Percentiles rank a stretch among this genome's conserved stretches.
These are phyloP conservation scores for Penicillium decumbens DNA, from an alignment of 2,329 filamentous ascomycete species.

Conservation along the genomic window DNA sequence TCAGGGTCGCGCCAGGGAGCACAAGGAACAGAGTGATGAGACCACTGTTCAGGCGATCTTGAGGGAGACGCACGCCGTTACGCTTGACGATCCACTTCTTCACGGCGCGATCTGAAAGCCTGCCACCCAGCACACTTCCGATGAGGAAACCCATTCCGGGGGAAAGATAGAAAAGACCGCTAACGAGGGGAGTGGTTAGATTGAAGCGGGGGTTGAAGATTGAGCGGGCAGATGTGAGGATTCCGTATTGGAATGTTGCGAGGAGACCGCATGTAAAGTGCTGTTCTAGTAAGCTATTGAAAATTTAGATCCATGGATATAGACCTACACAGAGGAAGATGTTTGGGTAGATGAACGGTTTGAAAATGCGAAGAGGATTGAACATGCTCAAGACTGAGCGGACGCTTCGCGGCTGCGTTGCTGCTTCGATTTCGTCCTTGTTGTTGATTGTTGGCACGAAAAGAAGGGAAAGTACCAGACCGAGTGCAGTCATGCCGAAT, in stretches of 20 bases:
- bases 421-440: conserved; percentile 56
- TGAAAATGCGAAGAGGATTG: conserved; percentile 60
- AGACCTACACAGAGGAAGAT: conserved; percentile 54
- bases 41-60: conserved; percentile 62
- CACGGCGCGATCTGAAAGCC: conserved; percentile 63
- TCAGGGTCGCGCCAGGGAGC: conserved; percentile 58
- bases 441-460: conserved; percentile 63
- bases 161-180: conserved; percentile 69
- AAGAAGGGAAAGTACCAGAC: conserved; percentile 57
- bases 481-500: conserved; percentile 60
- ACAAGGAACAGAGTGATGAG: conserved; percentile 54
- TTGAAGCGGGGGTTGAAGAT: conserved; percentile 70
- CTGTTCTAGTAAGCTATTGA: conserved; percentile 13
- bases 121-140: conserved; percentile 65
- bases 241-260: conserved; percentile 68
- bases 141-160: conserved; percentile 66
- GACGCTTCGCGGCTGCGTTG: conserved; percentile 43
- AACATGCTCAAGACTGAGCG: conserved; percentile 38
- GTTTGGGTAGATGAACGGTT: conserved; percentile 64
- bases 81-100: conserved; percentile 58
- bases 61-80: conserved; percentile 57
- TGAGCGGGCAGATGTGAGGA: conserved; percentile 65
- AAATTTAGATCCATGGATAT: conserved; percentile 40
- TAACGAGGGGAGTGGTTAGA: conserved; percentile 60
- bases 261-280: conserved; percentile 44